Conservation (phyloP, 177 flowering plant genomes). For the Vitis hybrid region DNA sequence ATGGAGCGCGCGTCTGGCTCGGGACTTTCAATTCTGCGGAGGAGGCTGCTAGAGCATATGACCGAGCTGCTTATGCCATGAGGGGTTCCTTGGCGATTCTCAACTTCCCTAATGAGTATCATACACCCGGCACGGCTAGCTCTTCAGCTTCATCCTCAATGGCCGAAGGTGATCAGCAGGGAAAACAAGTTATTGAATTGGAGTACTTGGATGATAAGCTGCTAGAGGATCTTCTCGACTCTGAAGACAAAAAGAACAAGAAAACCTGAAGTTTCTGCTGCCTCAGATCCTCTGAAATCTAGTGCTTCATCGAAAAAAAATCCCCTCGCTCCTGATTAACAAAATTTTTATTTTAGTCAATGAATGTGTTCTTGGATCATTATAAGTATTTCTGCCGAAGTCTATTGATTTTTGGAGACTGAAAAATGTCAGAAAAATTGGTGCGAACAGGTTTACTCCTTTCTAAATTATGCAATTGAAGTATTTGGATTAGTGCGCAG, state of each 20-base stretch:
- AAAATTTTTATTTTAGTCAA: too few relatives aligned
- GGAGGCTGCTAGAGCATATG: constrained; percentile 49
- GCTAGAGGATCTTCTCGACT: constrained; percentile 37
- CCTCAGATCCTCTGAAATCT: too few relatives aligned
- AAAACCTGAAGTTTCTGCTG: not conserved
- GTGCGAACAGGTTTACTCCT: too few relatives aligned
- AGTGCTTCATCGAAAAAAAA: too few relatives aligned
- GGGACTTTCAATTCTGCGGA: constrained; percentile 48
- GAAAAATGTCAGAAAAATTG: too few relatives aligned
- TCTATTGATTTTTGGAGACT: too few relatives aligned
- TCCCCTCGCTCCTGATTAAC: too few relatives aligned
- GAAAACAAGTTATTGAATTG: constrained; percentile 34
- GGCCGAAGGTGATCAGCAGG: constrained; percentile 4
- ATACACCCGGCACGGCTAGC: constrained; percentile 9
- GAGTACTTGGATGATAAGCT: constrained; percentile 40
- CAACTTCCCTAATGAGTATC: constrained; percentile 34
- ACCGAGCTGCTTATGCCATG: constrained; percentile 42
- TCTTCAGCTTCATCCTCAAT: constrained; percentile 13
- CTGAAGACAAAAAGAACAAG: constrained; percentile 19
- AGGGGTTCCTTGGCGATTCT: constrained; percentile 37
- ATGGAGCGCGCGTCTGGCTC: constrained; percentile 40
- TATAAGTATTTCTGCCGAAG: too few relatives aligned
- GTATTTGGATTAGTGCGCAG: too few relatives aligned
- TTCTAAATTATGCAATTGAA: too few relatives aligned
- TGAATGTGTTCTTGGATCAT: too few relatives aligned